These are phyloP conservation scores for Helicostylum pulchrum DNA, from an alignment of 192 early-diverging fungal species.

Conservation along the genomic window DNA sequence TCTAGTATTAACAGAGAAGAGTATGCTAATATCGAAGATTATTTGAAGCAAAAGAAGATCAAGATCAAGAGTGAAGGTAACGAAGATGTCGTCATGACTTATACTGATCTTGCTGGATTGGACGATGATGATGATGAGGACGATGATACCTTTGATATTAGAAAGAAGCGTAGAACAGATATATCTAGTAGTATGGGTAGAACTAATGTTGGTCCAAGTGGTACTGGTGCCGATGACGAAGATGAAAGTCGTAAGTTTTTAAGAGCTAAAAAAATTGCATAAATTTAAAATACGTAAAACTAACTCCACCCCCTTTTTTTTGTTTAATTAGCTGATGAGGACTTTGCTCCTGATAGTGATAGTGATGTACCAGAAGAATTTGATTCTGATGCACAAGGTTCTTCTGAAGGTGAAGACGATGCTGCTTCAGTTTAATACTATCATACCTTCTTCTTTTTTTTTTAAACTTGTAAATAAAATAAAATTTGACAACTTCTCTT, in stretches of 20 bases:
- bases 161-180: constrained; percentile 39
- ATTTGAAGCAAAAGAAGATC: constrained; percentile 78
- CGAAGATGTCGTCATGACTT: constrained; percentile 43
- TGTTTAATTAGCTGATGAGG: constrained; percentile 71
- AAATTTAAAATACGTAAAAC: too few relatives aligned
- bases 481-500: background rate
- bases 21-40: constrained; percentile 76
- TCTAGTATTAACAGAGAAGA: constrained; percentile 90
- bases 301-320: constrained; percentile 14
- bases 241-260: constrained; percentile 68
- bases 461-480: constrained; percentile 6
- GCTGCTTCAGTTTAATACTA: constrained; percentile 5
- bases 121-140: constrained; percentile 58
- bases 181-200: background rate
- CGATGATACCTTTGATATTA: constrained; percentile 16
- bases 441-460: constrained; percentile 14
- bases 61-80: constrained; percentile 73
- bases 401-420: constrained; percentile 26
- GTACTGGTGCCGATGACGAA: constrained; percentile 57
- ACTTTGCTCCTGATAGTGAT: constrained; percentile 75
- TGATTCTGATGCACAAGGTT: constrained; percentile 63
- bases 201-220: constrained; percentile 12
- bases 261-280: too few relatives aligned
- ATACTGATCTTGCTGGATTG: constrained; percentile 39
- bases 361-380: constrained; percentile 78